Evolutionary conservation across 2,329 filamentous ascomycete genomes (phyloP).

Genomic region (Aspergillus fumigatus): DNA sequence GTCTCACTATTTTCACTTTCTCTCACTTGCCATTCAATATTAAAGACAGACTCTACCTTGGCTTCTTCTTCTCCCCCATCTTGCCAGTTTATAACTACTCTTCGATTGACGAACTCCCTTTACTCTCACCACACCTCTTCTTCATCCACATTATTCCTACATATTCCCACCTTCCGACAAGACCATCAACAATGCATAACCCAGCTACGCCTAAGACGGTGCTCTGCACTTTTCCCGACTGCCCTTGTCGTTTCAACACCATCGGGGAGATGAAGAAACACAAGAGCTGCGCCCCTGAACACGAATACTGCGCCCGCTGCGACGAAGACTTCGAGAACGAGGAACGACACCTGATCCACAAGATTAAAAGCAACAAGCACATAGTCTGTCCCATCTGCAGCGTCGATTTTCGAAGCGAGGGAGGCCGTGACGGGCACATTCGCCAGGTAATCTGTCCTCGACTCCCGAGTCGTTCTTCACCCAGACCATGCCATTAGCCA

Average conservation of each 20-base stretch:
- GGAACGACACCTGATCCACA: conserved; percentile 46
- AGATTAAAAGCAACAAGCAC: conserved; percentile 43
- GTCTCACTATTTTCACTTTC: not conserved
- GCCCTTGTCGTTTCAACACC: conserved; percentile 43
- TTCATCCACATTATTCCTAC: not conserved
- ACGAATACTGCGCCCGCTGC: conserved; percentile 41
- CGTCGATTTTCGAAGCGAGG: conserved; percentile 50
- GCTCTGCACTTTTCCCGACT: conserved; percentile 45
- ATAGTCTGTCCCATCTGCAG: conserved; percentile 55
- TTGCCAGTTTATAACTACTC: not conserved
- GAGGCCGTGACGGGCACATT: conserved; percentile 51
- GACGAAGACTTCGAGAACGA: conserved; percentile 45
- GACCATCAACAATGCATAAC: conserved; percentile 6
- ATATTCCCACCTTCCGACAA: no score
- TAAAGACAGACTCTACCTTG: not conserved
- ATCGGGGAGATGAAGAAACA: conserved; percentile 47
- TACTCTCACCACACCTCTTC: not conserved
- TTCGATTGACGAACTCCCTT: not conserved
- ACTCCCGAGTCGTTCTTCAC: not conserved
- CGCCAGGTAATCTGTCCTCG: conserved; percentile 37
- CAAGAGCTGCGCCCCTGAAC: conserved; percentile 41
- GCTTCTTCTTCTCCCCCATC: not conserved
- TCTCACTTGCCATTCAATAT: not conserved
- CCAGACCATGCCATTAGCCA: not conserved
- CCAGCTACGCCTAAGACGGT: conserved; percentile 21